These are phyloP conservation scores for Pyrus bretschneideri DNA, from an alignment of 306 rosid species.

Conservation along the genomic window DNA sequence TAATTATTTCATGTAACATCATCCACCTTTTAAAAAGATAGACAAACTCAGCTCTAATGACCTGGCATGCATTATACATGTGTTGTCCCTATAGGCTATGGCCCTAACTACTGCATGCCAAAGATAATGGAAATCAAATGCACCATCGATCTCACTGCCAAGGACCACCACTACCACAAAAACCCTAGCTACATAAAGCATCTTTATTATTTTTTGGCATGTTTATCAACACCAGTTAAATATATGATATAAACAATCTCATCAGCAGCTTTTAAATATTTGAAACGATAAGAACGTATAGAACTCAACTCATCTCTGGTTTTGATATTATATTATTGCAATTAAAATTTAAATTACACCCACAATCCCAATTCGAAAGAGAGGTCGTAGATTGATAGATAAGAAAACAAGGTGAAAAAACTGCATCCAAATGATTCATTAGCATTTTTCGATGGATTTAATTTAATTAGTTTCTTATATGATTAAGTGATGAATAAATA, in stretches of 20 bases:
- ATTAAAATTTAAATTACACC: not conserved
- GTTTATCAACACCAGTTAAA: not conserved
- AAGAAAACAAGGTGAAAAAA: too few species aligned
- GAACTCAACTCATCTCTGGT: not conserved
- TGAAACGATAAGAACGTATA: conserved; percentile 13
- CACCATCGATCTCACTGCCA: not conserved
- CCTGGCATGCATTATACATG: not conserved
- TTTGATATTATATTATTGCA: not conserved
- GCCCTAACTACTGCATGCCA: conserved; percentile 7
- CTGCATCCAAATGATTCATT: too few species aligned
- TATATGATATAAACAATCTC: not conserved
- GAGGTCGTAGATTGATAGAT: too few species aligned
- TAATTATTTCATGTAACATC: not conserved
- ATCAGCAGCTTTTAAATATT: conserved; percentile 1
- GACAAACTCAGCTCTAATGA: conserved; percentile 25
- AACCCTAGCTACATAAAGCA: not conserved
- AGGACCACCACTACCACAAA: conserved; percentile 30
- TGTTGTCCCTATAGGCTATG: not conserved
- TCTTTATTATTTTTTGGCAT: not conserved
- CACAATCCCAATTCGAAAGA: not conserved
- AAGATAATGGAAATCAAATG: not conserved
- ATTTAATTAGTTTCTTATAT: not conserved
- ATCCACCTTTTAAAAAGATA: conserved; percentile 5
- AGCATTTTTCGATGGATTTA: not conserved
- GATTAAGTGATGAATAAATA: not conserved